A percentile compares a stretch with the other conserved stretches of the same genome.
Evolutionary conservation across 1,284 basidiomycete genomes (phyloP).

Genomic region (Earliella scabrosa): DNA sequence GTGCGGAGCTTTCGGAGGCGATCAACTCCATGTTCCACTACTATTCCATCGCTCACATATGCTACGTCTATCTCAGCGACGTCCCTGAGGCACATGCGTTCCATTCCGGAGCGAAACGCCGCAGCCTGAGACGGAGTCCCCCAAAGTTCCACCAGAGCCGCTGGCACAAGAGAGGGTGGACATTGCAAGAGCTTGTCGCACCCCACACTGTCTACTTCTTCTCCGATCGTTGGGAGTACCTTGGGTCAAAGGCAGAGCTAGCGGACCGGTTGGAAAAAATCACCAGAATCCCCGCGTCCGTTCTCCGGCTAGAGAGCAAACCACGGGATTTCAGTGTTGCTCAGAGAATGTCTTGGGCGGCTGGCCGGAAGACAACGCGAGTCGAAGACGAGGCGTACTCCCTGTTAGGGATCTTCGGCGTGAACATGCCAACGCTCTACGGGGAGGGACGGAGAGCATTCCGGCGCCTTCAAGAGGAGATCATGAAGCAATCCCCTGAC

Average conservation of each 20-base stretch:
- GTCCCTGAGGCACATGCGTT: background rate
- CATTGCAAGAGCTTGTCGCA: constrained; percentile 3
- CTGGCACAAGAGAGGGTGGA: constrained; percentile 3
- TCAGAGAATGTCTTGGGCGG: background rate
- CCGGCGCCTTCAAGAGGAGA: background rate
- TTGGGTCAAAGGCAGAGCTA: background rate
- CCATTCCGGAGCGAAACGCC: background rate
- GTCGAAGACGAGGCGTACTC: constrained; percentile 4
- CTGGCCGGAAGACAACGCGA: background rate
- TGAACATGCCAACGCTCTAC: constrained; percentile 1
- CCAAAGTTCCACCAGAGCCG: too few species aligned
- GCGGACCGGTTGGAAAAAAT: background rate
- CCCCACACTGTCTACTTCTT: background rate
- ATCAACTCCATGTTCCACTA: constrained; percentile 16
- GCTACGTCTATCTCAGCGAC: constrained; percentile 9
- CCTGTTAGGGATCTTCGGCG: background rate
- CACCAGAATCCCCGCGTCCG: background rate
- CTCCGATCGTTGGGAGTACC: background rate
- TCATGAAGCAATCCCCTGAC: background rate
- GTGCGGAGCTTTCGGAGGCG: constrained; percentile 13
- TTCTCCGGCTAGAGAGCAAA: background rate
- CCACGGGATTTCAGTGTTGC: background rate
- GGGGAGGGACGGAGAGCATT: constrained; percentile 2
- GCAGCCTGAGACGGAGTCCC: too few species aligned
- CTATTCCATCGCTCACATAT: constrained; percentile 5